Evolutionary conservation across 2,329 filamentous ascomycete species (phyloP).

Genomic region (Fonsecaea erecta): DNA sequence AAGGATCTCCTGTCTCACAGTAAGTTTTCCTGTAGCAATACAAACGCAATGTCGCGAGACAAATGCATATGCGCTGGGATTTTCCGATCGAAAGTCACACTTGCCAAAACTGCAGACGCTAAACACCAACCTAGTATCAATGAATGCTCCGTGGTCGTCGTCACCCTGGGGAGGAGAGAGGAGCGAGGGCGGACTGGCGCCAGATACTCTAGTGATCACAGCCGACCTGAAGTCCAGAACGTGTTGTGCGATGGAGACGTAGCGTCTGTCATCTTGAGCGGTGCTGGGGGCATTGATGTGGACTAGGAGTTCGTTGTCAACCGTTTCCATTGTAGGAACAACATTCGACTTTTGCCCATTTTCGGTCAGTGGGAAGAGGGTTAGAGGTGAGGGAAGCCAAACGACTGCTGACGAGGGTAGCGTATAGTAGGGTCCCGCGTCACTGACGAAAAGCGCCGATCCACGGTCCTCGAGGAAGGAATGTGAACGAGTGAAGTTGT

Average conservation of each 20-base stretch:
- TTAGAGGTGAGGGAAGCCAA: background rate
- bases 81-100: background rate
- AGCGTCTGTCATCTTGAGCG: constrained; percentile 45
- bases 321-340: constrained; percentile 17
- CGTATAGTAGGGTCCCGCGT: background rate
- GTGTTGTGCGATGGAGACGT: constrained; percentile 46
- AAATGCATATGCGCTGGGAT: background rate
- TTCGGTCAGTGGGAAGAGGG: background rate
- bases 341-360: constrained; percentile 1
- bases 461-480: background rate
- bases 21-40: constrained; percentile 1
- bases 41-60: background rate
- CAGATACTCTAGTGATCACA: constrained; percentile 37
- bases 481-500: background rate
- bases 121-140: constrained; percentile 18
- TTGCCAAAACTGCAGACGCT: background rate
- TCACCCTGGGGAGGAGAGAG: background rate
- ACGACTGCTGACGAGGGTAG: background rate
- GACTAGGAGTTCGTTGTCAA: constrained; percentile 46
- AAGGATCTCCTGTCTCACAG: background rate
- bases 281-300: constrained; percentile 48
- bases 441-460: background rate
- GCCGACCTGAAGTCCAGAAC: constrained; percentile 43
- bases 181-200: constrained; percentile 21
- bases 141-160: background rate